A percentile compares a stretch with the other conserved stretches of the same genome.
Conservation (phyloP, 2,329 filamentous ascomycete genomes). For the Tolypocladium ovalisporum region DNA sequence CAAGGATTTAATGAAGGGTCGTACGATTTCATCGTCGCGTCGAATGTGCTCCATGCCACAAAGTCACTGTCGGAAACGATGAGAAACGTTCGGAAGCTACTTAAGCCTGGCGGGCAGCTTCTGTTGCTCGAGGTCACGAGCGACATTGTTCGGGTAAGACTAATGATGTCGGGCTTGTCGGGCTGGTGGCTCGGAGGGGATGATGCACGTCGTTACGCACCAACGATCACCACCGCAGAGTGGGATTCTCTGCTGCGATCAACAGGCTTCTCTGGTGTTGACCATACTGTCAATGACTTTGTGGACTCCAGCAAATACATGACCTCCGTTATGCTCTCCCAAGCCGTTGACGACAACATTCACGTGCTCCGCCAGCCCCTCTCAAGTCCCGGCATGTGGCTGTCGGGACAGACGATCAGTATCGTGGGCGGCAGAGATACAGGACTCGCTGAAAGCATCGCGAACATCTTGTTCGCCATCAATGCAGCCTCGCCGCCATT, state of each 20-base stretch:
- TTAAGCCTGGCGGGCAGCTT: not conserved
- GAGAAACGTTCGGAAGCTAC: not conserved
- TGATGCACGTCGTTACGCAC: not conserved
- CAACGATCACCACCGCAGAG: not conserved
- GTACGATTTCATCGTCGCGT: slow-evolving; percentile 29
- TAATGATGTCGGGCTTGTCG: not conserved
- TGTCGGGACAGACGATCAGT: not conserved
- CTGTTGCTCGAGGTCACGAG: not conserved
- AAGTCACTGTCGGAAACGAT: slow-evolving; percentile 11
- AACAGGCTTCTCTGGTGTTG: slow-evolving; percentile 4
- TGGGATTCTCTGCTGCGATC: slow-evolving; percentile 1
- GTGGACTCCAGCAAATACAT: not conserved
- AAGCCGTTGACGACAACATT: slow-evolving; percentile 6
- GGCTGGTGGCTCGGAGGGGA: not conserved
- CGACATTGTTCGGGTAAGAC: not conserved
- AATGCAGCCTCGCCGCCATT: not conserved
- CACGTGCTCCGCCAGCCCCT: slow-evolving; percentile 1
- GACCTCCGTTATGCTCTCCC: slow-evolving; percentile 11
- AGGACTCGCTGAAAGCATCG: slow-evolving; percentile 5
- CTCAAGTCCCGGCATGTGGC: not conserved
- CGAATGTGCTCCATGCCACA: slow-evolving; percentile 27
- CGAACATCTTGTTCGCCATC: not conserved
- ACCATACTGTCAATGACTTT: slow-evolving; percentile 1
- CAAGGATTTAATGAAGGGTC: slow-evolving; percentile 19
- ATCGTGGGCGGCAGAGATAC: slow-evolving; percentile 1